Base-by-base conservation (phyloP, 257 asterid genomes). In the Perilla frutescens region DNA sequence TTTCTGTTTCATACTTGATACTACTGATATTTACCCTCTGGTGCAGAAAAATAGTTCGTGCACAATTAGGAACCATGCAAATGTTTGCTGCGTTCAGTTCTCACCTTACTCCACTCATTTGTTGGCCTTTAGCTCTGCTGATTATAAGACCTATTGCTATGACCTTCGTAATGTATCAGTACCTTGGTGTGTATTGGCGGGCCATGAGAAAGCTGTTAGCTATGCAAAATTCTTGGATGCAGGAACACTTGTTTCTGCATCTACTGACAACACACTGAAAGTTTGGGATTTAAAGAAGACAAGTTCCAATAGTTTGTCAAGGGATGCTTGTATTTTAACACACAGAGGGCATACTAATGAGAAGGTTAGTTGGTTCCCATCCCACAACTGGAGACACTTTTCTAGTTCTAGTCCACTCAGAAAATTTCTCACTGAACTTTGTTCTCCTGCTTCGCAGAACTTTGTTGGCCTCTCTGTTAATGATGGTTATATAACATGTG, bases 231-330 rank as follows among this genome's bases (percentile, higher is more conserved):
- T 94, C 79, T 76, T 91, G 80, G 97, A 90, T 80, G 79, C 90
- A 26, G 90, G 72, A 76, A 90, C 93, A 4, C 79, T 94, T 66
- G 84, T 90, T 79, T 82, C 99, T 71, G 99, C 99, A 72, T 94
- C 99, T 63, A 94, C 96, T 0, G 99, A 94, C 84, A 94, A 91
- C 85, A 91, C 97, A 6, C 77, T 94, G 77, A 91, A 91, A 81
- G 76, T 94, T 58, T 94, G 99, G 98, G 98, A 94, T 86, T 88
- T 94, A 54, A 94, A 83, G 55, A 91, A 87, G 83, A 87, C 97
- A 53, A 87, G 75, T 69, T 70, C 97, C 77, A 81, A 73, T 78
- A 74, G 77, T 68, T 66, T 86, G 44, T 91, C 99, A 48, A 85
- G 82, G 70, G 90, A 91, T 81, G 96, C 97, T 37, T 90, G 97